Percentiles rank a stretch among this genome's conserved stretches.
phyloP scores from a whole-genome alignment of 768 basidiomycete species.

The Pleurotus cornucopiae region DNA sequence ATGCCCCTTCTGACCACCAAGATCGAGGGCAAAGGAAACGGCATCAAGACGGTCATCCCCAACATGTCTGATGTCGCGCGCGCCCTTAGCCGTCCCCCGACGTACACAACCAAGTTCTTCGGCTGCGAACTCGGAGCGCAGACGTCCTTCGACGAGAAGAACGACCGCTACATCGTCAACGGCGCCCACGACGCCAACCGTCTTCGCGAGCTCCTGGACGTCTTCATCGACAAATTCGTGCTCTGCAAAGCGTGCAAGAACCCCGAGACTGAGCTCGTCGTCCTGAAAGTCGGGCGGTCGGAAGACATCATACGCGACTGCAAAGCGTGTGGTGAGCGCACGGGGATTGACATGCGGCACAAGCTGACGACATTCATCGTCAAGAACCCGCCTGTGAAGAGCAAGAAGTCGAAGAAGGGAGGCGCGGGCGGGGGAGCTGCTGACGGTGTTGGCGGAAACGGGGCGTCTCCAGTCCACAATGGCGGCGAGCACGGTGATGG shows the following conservation, averaged over 20 bases:
- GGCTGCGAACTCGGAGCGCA: constrained; percentile 98
- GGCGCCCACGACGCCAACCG: constrained; percentile 91
- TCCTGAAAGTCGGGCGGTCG: constrained; percentile 74
- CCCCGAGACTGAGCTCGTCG: constrained; percentile 93
- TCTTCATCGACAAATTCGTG: constrained; percentile 98
- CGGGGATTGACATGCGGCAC: constrained; percentile 92
- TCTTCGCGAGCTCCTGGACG: constrained; percentile 94
- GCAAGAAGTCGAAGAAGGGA: constrained; percentile 68
- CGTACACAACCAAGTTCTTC: constrained; percentile 99
- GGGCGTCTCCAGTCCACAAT: constrained; percentile 18
- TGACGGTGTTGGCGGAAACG: constrained; percentile 19
- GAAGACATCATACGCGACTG: constrained; percentile 95
- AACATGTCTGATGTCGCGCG: constrained; percentile 99
- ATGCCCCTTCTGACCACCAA: constrained; percentile 96
- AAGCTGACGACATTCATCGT: constrained; percentile 94
- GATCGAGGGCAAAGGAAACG: constrained; percentile 99
- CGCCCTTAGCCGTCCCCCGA: constrained; percentile 89
- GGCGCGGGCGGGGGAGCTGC: constrained; percentile 31
- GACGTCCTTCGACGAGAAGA: constrained; percentile 93
- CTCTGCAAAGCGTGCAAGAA: constrained; percentile 98
- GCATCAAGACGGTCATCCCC: constrained; percentile 98
- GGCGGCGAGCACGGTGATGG: constrained; percentile 30
- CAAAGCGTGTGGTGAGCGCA: constrained; percentile 96
- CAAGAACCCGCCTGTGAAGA: constrained; percentile 93
- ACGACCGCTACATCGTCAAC: constrained; percentile 98